These are phyloP conservation scores for Cladophialophora immunda DNA, from an alignment of 2,329 filamentous ascomycete genomes.

Conservation along the genomic window DNA sequence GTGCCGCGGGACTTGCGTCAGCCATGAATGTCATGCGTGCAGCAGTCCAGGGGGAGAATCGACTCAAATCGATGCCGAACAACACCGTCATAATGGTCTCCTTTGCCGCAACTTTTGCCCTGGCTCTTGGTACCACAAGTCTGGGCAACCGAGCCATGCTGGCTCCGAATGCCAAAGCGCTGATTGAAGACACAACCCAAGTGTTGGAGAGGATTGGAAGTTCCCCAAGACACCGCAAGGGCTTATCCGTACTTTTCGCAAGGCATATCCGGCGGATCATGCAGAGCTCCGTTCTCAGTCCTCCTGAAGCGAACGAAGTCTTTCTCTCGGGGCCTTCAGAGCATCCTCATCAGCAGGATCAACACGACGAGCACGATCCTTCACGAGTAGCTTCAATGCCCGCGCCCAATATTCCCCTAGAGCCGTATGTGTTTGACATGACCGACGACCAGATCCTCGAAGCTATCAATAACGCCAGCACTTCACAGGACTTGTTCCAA, in stretches of 20 bases:
- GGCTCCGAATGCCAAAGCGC: constrained; percentile 68
- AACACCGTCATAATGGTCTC: constrained; percentile 83
- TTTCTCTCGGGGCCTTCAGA: constrained; percentile 1
- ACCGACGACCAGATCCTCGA: constrained; percentile 74
- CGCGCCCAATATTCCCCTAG: constrained; percentile 12
- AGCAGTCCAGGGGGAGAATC: constrained; percentile 74
- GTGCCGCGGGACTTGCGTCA: constrained; percentile 74
- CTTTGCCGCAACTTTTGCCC: constrained; percentile 74
- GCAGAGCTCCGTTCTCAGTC: constrained; percentile 35
- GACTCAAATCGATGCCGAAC: constrained; percentile 78
- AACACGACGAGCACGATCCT: constrained; percentile 14
- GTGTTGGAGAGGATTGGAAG: constrained; percentile 75
- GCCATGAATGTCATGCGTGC: constrained; percentile 78
- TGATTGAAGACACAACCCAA: constrained; percentile 74
- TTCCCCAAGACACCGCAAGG: constrained; percentile 71
- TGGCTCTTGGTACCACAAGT: constrained; percentile 67
- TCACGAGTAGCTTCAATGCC: constrained; percentile 10
- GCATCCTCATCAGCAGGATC: constrained; percentile 12
- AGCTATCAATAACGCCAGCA: constrained; percentile 69
- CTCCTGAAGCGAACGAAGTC: constrained; percentile 21
- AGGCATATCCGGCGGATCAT: constrained; percentile 57
- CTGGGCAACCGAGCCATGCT: constrained; percentile 64
- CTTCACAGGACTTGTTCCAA: constrained; percentile 54
- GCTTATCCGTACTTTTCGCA: constrained; percentile 69
- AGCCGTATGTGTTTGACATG: constrained; percentile 60